A percentile compares a stretch with the other conserved stretches of the same genome.
Conservation (phyloP, 108 stramenopile species). For the Fragilariopsis cylindrus region DNA sequence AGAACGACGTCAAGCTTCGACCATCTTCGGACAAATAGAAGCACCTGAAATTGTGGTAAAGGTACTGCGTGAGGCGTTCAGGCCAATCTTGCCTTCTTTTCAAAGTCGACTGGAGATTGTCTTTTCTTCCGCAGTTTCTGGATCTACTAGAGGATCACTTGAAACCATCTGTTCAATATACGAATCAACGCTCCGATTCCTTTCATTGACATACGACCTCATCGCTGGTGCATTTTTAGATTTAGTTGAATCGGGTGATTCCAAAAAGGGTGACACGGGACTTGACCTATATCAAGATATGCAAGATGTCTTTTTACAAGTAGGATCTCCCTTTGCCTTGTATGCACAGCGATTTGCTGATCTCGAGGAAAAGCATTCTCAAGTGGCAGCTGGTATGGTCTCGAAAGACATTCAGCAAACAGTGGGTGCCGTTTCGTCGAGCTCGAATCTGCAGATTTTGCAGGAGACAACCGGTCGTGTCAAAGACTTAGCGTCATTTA, state of each 20-base stretch:
- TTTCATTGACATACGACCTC: conserved; percentile 78
- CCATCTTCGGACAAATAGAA: conserved; percentile 70
- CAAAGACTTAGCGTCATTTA: conserved; percentile 62
- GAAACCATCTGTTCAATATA: conserved; percentile 71
- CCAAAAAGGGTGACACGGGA: conserved; percentile 31
- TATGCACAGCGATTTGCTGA: conserved; percentile 61
- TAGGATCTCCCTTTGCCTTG: conserved; percentile 72
- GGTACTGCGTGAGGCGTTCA: conserved; percentile 75
- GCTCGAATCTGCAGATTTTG: conserved; percentile 25
- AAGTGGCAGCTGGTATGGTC: conserved; percentile 47
- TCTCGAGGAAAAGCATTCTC: conserved; percentile 59
- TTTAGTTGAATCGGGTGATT: conserved; percentile 35
- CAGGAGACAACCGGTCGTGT: conserved; percentile 65
- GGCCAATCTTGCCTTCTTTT: conserved; percentile 73
- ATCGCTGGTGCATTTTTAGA: conserved; percentile 65
- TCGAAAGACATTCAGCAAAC: conserved; percentile 68
- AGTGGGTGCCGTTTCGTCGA: conserved; percentile 30
- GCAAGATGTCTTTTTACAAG: conserved; percentile 44
- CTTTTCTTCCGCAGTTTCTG: conserved; percentile 63
- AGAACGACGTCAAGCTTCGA: conserved; percentile 64
- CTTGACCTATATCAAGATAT: conserved; percentile 45
- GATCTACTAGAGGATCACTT: conserved; percentile 42
- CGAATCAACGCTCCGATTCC: conserved; percentile 79
- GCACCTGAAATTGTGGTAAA: conserved; percentile 63
- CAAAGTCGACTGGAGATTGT: conserved; percentile 68